A percentile compares a stretch with the other conserved stretches of the same genome.
These are phyloP conservation scores for Lizonia empirigonia DNA, from an alignment of 2,329 filamentous ascomycete genomes.

Conservation along the genomic window DNA sequence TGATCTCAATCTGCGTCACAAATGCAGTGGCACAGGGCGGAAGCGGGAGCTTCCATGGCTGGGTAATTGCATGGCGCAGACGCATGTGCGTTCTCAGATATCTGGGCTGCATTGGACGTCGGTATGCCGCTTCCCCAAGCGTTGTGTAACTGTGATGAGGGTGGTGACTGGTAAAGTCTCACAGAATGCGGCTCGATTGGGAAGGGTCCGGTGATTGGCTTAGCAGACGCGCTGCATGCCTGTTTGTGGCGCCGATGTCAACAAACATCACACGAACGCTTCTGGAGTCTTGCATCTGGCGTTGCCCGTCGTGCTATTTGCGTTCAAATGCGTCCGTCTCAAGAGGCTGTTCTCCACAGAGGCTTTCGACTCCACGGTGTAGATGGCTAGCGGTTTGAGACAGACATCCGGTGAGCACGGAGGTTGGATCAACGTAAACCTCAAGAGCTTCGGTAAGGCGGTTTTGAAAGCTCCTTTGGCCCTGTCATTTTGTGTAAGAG, in stretches of 20 bases:
- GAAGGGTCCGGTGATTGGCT: neutral
- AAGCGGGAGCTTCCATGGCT: constrained; percentile 10
- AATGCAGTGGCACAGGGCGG: constrained; percentile 4
- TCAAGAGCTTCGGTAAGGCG: constrained; percentile 7
- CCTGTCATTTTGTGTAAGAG: neutral
- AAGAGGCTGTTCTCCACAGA: neutral
- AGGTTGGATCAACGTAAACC: neutral
- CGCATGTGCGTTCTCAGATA: neutral
- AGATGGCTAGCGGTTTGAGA: constrained; percentile 8
- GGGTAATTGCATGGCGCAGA: constrained; percentile 8
- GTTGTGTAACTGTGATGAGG: constrained; percentile 18
- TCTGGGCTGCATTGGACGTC: too few relatives aligned
- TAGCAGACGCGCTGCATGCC: constrained; percentile 6
- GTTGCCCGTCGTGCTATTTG: constrained; percentile 2
- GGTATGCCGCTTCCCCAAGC: constrained; percentile 20
- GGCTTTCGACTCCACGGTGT: constrained; percentile 8
- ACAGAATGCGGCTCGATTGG: neutral
- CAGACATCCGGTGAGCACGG: constrained; percentile 13
- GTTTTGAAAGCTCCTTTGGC: neutral
- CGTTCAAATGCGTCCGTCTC: neutral
- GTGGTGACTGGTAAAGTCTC: constrained; percentile 5
- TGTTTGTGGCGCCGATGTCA: constrained; percentile 5
- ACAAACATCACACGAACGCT: constrained; percentile 10
- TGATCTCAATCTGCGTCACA: constrained; percentile 11
- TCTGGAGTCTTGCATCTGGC: neutral